Base-by-base conservation (phyloP, 192 early-diverging fungal species). In the Umbelopsis isabellina region DNA sequence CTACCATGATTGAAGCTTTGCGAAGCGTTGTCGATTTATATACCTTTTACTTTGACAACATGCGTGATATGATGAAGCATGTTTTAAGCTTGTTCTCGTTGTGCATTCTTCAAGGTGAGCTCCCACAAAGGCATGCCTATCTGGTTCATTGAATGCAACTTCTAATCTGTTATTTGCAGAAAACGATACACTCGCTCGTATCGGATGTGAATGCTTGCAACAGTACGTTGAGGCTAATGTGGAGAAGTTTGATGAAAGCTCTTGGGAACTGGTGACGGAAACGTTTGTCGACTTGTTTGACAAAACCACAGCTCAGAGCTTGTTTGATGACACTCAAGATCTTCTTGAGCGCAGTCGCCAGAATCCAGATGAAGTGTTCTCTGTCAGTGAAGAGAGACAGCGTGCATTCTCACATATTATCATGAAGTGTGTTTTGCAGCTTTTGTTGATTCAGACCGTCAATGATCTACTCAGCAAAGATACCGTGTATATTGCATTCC, bases 1-100 rank as follows among this genome's bases (percentile, higher is more conserved):
- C 95, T 10, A 96, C 96, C 15, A 85, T 98, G 82, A 93, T 98
- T 76, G 91, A 94, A 82, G 96, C 95, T 5, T 80, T 98, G 73
- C 85, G 94, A 35, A 91, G 90, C 76, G 85, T 98, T 67, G 87
- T 98, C 21, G 92, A 94, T 51, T 78, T 98, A 65, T 96, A 94
- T 68, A 87, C 90, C 1, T 77, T 80, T 71, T 95, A 93, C 75
- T 95, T 76, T 49, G 89, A 92, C 22, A 84, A 83, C 61, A 80
- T 95, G 49, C 77, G 75, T 27, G 87, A 89, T 52, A 90, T 92
- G 84, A 86, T 96, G 77, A 87, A 86, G 58, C 88, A 89, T 27
- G 79, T 98, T 20, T 80, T 98, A 46, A 91, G 91, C 55, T 79
- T 98, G 25, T 83, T 98, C 53, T 85, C 82, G 22, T 74, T 93